These are phyloP conservation scores for Physaria fendleri DNA, from an alignment of 345 rosid genomes.

Conservation along the genomic window DNA sequence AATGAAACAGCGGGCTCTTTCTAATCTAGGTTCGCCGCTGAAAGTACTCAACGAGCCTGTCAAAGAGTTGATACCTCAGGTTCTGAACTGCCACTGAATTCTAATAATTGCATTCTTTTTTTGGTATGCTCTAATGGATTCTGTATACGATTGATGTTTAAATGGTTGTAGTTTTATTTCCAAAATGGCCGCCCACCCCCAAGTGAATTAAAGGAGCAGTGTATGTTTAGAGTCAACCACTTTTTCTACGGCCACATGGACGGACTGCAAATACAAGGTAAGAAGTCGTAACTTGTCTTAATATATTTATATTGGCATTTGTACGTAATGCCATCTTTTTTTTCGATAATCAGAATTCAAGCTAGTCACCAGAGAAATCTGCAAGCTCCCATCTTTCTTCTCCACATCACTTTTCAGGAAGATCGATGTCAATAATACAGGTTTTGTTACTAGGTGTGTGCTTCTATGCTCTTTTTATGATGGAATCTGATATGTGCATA, in stretches of 20 bases:
- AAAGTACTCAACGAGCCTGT: conserved; percentile 75
- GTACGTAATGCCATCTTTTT: too few species aligned
- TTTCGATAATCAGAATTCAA: conserved; percentile 45
- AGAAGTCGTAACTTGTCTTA: not conserved
- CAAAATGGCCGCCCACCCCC: conserved; percentile 86
- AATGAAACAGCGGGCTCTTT: conserved; percentile 65
- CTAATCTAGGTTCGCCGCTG: conserved; percentile 79
- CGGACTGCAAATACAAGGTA: conserved; percentile 76
- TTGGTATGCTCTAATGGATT: not conserved
- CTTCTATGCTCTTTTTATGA: conserved; percentile 1
- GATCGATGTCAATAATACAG: conserved; percentile 60
- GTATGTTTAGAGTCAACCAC: conserved; percentile 59
- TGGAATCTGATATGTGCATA: not conserved
- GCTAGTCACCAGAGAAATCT: conserved; percentile 71
- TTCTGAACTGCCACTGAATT: conserved; percentile 14
- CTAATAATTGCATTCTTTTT: not conserved
- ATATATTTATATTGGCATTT: too few species aligned
- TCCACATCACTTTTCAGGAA: conserved; percentile 63
- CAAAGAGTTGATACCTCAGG: conserved; percentile 86
- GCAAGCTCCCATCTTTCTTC: conserved; percentile 90
- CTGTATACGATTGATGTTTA: not conserved
- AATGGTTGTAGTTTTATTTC: conserved; percentile 69
- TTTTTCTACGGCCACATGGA: conserved; percentile 58
- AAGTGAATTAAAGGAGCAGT: conserved; percentile 70
- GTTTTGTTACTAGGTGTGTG: conserved; percentile 65